Conservation (phyloP, 257 asterid genomes). For the Solanum chiquidenum region DNA sequence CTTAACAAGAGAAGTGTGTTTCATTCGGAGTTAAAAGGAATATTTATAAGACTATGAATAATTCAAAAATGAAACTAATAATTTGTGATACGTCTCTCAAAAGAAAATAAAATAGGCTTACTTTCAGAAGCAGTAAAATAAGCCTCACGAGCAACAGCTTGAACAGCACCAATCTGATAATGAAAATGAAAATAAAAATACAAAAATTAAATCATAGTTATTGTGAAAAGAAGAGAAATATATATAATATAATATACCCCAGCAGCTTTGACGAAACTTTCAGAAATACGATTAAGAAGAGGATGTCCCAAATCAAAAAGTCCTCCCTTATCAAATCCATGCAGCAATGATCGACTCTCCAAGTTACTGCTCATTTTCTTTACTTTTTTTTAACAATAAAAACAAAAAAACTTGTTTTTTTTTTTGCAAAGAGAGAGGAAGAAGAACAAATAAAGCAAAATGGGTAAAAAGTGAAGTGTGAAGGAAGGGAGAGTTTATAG, state of each 20-base stretch:
- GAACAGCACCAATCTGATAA: conserved; percentile 73
- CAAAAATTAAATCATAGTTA: not conserved
- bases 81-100: too few species aligned
- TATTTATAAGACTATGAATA: too few species aligned
- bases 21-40: too few species aligned
- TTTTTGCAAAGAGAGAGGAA: not conserved
- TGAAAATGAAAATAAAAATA: not conserved
- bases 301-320: conserved; percentile 83
- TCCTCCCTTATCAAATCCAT: conserved; percentile 41
- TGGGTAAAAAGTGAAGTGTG: not conserved
- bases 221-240: not conserved
- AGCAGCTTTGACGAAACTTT: conserved; percentile 78
- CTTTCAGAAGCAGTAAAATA: conserved; percentile 65
- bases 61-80: too few species aligned
- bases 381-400: not conserved
- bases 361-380: conserved; percentile 36
- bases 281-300: conserved; percentile 70
- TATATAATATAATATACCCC: conserved; percentile 28
- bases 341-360: conserved; percentile 53
- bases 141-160: conserved; percentile 82
- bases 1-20: too few species aligned
- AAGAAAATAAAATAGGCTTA: conserved; percentile 3
- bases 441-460: too few species aligned
- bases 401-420: not conserved
- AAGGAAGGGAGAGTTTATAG: not conserved